Evolutionary conservation across 2,329 filamentous ascomycete species (phyloP).

Genomic region (Acarospora socialis): DNA sequence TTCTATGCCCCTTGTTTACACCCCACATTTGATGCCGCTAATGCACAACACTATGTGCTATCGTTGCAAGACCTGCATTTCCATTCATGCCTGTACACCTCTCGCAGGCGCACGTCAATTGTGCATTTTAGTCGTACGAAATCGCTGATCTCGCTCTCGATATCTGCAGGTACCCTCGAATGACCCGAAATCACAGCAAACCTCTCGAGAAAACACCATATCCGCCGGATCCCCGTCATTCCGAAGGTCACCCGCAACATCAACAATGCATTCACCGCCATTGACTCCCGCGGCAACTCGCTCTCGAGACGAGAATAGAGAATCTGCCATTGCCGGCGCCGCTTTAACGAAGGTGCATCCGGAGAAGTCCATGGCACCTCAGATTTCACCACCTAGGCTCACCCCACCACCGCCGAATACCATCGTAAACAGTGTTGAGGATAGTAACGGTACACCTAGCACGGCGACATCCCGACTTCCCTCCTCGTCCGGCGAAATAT

Average conservation of each 20-base stretch:
- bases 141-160: not conserved
- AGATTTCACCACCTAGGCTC: constrained; percentile 37
- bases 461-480: constrained; percentile 26
- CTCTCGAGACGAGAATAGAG: constrained; percentile 36
- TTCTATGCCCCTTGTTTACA: too few relatives aligned
- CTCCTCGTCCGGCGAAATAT: constrained; percentile 26
- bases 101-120: constrained; percentile 3
- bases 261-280: constrained; percentile 72
- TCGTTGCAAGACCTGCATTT: not conserved
- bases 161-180: constrained; percentile 28
- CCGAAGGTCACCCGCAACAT: constrained; percentile 49
- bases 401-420: constrained; percentile 18
- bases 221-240: constrained; percentile 53
- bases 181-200: constrained; percentile 49
- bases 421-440: constrained; percentile 19
- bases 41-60: too few relatives aligned
- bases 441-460: constrained; percentile 21
- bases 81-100: not conserved
- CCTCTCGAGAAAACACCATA: constrained; percentile 41
- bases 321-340: constrained; percentile 20
- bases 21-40: too few relatives aligned
- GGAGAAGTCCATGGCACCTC: constrained; percentile 35
- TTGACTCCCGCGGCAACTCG: constrained; percentile 72
- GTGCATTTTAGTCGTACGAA: too few relatives aligned
- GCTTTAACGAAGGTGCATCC: constrained; percentile 22